These are phyloP conservation scores for Tillandsia fasciculata DNA, from an alignment of 176 grass and related monocot genomes.

Conservation along the genomic window DNA sequence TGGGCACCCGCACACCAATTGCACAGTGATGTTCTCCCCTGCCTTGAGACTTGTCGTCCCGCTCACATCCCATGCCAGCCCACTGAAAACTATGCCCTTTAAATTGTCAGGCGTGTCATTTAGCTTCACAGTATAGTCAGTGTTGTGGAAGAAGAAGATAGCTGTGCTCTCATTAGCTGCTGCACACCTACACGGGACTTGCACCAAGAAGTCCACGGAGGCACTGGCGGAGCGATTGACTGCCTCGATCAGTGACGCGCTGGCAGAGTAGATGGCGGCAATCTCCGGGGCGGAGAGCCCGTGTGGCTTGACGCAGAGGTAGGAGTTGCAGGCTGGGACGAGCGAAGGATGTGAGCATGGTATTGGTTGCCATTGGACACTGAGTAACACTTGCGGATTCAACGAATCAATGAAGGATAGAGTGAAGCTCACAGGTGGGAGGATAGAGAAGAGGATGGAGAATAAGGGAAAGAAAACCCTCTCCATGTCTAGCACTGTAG, in stretches of 20 bases:
- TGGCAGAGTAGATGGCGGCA: slow-evolving; percentile 21
- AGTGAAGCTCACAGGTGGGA: slow-evolving; percentile 12
- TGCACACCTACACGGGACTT: slow-evolving; percentile 36
- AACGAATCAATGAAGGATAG: not conserved
- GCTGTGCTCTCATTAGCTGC: not conserved
- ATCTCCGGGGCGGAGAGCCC: slow-evolving; percentile 18
- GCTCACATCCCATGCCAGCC: slow-evolving; percentile 27
- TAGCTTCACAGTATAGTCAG: not conserved
- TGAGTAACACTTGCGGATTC: not conserved
- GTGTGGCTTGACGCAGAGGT: slow-evolving; percentile 41
- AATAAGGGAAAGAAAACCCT: slow-evolving; percentile 6
- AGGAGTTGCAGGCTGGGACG: slow-evolving; percentile 28
- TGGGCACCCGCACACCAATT: slow-evolving; percentile 41
- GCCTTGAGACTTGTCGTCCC: rapidly evolving
- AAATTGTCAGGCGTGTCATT: not conserved
- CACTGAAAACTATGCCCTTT: slow-evolving; percentile 25
- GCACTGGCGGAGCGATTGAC: slow-evolving; percentile 17
- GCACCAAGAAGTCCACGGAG: slow-evolving; percentile 24
- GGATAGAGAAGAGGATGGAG: slow-evolving; percentile 25
- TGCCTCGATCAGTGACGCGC: slow-evolving; percentile 22
- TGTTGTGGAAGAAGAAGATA: slow-evolving; percentile 36
- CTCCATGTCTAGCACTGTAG: too few relatives aligned
- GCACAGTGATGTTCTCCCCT: not conserved
- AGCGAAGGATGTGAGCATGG: slow-evolving; percentile 7
- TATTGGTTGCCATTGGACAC: slow-evolving; percentile 25